Base-by-base conservation (phyloP, 148 eudicot species). In the Arbutus unedo region DNA sequence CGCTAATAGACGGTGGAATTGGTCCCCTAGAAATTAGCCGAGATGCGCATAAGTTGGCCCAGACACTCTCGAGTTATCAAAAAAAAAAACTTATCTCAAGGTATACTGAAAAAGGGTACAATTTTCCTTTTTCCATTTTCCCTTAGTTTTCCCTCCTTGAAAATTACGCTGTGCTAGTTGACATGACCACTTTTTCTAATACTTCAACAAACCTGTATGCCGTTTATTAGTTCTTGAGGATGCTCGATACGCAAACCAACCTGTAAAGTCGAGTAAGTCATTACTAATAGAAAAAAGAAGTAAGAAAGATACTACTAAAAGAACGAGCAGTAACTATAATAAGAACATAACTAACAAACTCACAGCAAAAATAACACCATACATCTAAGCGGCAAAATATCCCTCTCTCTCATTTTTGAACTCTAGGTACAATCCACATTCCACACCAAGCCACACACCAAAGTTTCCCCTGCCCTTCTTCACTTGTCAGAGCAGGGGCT, bases 171-270 rank as follows among this genome's bases (percentile, higher is more conserved):
- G 38, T 43, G 7, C 45, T 43, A 14, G 74, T 70, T 70, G 48
- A 70, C 48, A 70, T 43, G 10, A 70, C 38, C 74, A 70, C 48
- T 0, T 68, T 68, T 38, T 38, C 73, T 68, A 68, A 23, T 23
- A 31, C 48, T 74, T 18, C 4, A 49, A 73, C 87, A 18, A 48
- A 96, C 99, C 98, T 96, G 99, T 87, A 96, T 92, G 87, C 83
- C 74, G 87, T 96, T 91, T 87, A 96, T 94, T 81, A 96, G 87
- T 78, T 92, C 89, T 83, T 96, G 99, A 81, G 99, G 98, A 89
- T 96, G 99, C 90, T 96, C 99, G 83, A 96, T 80, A 82, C 99
- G 96, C 85, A 96, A 85, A 53, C 99, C 99, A 77, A 94, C 92
- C 99, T 96, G 92, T 48, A 81, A 71, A 86, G 82, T 45, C 62